A percentile compares a stretch with the other conserved stretches of the same genome.
Evolutionary conservation across 257 asterid genomes (phyloP).

Genomic region (Echites panduratus): DNA sequence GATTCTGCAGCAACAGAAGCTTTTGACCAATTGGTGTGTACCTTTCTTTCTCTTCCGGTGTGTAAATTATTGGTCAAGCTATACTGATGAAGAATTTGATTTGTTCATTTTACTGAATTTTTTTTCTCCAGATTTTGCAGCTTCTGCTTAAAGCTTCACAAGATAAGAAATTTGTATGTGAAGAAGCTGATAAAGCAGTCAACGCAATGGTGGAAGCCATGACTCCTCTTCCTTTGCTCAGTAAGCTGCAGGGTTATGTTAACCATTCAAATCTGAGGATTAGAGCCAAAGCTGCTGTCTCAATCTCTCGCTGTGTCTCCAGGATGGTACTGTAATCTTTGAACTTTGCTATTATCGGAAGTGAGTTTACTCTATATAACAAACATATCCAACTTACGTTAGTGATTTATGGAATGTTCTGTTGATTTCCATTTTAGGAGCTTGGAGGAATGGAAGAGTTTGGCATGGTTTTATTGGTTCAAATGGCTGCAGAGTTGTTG

Average conservation of each 20-base stretch:
- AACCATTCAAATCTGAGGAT: conserved; percentile 66
- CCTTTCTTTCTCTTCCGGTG: background rate
- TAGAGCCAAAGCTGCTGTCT: conserved; percentile 81
- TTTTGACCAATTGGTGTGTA: conserved; percentile 55
- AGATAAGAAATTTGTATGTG: conserved; percentile 96
- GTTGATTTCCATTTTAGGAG: conserved; percentile 38
- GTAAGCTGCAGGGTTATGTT: conserved; percentile 46
- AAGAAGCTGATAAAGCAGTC: conserved; percentile 77
- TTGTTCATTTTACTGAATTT: background rate
- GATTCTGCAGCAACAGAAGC: conserved; percentile 47
- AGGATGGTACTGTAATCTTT: conserved; percentile 49
- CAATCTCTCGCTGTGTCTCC: conserved; percentile 59
- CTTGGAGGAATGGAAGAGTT: conserved; percentile 61
- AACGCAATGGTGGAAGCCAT: conserved; percentile 57
- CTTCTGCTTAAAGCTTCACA: conserved; percentile 84
- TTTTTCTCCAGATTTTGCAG: conserved; percentile 60
- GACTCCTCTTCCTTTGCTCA: conserved; percentile 70
- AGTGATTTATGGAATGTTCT: background rate
- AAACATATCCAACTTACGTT: background rate
- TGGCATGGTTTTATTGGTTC: conserved; percentile 45
- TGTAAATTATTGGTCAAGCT: background rate
- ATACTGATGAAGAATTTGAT: background rate
- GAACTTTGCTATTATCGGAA: background rate
- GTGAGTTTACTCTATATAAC: background rate
- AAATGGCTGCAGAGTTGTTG: conserved; percentile 49